Evolutionary conservation across 2,329 filamentous ascomycete genomes (phyloP), one percentile per base, ranked within the genome.

Genomic region (Cylindrodendrum hubeiense): DNA sequence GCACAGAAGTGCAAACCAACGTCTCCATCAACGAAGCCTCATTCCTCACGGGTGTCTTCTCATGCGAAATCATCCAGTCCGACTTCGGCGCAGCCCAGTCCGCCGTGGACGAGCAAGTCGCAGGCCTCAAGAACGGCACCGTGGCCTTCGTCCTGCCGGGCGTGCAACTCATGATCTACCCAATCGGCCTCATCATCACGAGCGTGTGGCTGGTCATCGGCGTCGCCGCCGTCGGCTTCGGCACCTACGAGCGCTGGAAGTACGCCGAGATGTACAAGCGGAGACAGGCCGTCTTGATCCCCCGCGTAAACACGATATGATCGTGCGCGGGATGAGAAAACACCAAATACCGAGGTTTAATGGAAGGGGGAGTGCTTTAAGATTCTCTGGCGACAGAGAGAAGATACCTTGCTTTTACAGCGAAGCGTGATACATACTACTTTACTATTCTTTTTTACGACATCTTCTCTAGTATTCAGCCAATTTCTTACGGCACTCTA

Each of bases 21-120:
- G 87, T 94, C 54, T 90, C 90, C 10, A 86, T 88, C 65, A 90
- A 91, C 78, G 90, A 93, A 76, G 91, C 91, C 17, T 86, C 87
- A 7, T 94, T 94, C 71, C 86, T 93, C 41, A 87, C 86, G 15
- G 92, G 92, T 55, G 86, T 92, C 71, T 94, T 94, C 79, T 87
- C 90, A 58, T 79, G 85, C 53, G 81, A 86, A 60, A 81, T 87
- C 15, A 77, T 88, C 73, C 78, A 85, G 73, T 89, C 87, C 63
- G 79, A 83, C 54, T 81, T 85, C 39, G 76, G 80, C 47, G 70
- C 80, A 52, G 87, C 87, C 24, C 79, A 84, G 66, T 77, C 82
- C 19, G 84, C 85, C 34, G 86, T 89, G 19, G 79, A 86, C 63
- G 76, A 82, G 4, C 80, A 85, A 21, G 77, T 85, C 0, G 78